Percentiles rank a stretch among this genome's conserved stretches.
Conservation (phyloP, 495 filamentous ascomycete species). For the Parachaetomium inaequale region DNA sequence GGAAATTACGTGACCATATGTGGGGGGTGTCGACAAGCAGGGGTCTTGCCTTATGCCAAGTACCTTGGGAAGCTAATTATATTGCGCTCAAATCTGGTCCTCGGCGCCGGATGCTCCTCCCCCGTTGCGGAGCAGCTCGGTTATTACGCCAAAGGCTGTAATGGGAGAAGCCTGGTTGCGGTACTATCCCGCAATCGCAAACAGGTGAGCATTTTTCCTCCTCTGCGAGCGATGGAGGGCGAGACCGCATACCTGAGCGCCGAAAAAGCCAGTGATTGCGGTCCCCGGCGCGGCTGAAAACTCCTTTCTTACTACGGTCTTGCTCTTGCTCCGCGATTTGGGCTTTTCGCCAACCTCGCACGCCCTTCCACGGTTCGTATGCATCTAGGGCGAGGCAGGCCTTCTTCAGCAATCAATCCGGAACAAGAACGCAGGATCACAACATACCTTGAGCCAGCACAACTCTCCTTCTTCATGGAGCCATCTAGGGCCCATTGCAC, state of each 20-base stretch:
- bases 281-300: not conserved
- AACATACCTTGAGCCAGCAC: not conserved
- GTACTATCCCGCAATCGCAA: not conserved
- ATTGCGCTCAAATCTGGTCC: too few species aligned
- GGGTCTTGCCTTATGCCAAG: too few species aligned
- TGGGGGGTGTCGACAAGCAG: too few species aligned
- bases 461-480: not conserved
- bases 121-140: too few species aligned
- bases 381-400: not conserved
- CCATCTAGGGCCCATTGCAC: not conserved
- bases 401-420: not conserved
- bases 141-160: not conserved
- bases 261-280: constrained; percentile 1
- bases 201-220: not conserved
- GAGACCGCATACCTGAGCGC: not conserved
- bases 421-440: not conserved
- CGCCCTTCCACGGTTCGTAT: not conserved
- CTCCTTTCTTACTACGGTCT: not conserved
- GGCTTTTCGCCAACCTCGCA: not conserved
- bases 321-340: too few species aligned
- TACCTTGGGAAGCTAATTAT: too few species aligned
- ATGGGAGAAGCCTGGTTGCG: not conserved
- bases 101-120: too few species aligned
- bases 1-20: too few species aligned
- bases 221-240: not conserved